A percentile compares a stretch with the other conserved stretches of the same genome.
phyloP scores from a whole-genome alignment of 2,329 filamentous ascomycete genomes.

The Helotiales sp. region DNA sequence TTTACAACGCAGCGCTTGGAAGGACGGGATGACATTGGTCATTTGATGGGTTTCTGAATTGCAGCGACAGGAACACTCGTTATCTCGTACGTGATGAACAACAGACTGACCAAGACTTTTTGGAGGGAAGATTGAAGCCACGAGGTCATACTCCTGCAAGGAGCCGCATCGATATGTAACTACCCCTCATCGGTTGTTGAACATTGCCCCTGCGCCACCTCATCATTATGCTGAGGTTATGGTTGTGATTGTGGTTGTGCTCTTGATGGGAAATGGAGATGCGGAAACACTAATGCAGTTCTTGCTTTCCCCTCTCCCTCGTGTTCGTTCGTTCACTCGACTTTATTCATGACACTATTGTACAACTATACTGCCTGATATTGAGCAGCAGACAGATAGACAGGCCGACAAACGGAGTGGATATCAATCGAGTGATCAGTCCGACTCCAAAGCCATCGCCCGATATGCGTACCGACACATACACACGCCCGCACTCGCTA shows the following conservation, averaged over 20 bases:
- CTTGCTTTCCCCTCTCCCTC: background rate
- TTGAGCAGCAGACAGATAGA: background rate
- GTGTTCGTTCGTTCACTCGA: background rate
- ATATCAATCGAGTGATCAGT: background rate
- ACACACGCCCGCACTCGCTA: constrained; percentile 20
- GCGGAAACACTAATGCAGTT: background rate
- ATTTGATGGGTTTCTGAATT: background rate
- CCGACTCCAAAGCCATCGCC: background rate
- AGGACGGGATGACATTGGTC: background rate
- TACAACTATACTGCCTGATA: constrained; percentile 25
- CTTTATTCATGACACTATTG: constrained; percentile 28
- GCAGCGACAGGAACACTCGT: background rate
- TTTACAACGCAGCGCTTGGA: background rate
- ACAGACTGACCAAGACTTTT: background rate
- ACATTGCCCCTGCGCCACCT: background rate
- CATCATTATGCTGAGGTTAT: background rate
- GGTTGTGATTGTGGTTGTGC: background rate
- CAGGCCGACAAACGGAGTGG: background rate
- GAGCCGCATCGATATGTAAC: constrained; percentile 11
- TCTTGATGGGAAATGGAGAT: background rate
- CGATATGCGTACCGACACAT: background rate
- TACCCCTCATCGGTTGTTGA: background rate
- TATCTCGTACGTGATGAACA: background rate
- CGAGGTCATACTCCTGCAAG: constrained; percentile 10
- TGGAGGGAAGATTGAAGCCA: background rate